These are phyloP conservation scores for Anaeramoeba flamelloides DNA, from an alignment of 78 protist genomes.

Conservation along the genomic window DNA sequence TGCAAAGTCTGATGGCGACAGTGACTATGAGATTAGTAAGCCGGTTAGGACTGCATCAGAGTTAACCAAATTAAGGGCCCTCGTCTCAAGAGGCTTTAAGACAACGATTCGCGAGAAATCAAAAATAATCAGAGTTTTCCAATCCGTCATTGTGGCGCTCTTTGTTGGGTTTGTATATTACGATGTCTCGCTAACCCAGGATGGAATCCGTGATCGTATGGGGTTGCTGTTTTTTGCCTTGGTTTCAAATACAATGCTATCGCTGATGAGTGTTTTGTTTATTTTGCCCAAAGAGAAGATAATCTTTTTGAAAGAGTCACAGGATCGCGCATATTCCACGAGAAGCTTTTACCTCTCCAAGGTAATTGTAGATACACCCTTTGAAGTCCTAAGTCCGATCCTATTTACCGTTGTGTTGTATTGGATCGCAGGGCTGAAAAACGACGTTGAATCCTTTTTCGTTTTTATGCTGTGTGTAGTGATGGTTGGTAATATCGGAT, in stretches of 20 bases:
- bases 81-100: too few species aligned
- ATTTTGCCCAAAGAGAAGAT: constrained; percentile 10
- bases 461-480: too few species aligned
- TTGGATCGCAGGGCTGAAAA: too few species aligned
- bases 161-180: constrained; percentile 20
- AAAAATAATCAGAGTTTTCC: constrained; percentile 12
- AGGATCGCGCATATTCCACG: constrained; percentile 7
- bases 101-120: too few species aligned
- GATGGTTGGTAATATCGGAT: too few species aligned
- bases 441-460: too few species aligned
- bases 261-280: neutral
- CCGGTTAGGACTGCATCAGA: too few species aligned
- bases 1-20: too few species aligned
- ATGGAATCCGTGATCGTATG: neutral
- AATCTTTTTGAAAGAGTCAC: constrained; percentile 15
- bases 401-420: constrained; percentile 10
- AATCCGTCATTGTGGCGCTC: constrained; percentile 14
- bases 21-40: too few species aligned
- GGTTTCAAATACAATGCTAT: neutral
- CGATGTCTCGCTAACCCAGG: constrained; percentile 4
- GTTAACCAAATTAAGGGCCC: too few species aligned
- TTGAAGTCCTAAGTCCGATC: constrained; percentile 3
- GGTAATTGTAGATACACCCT: constrained; percentile 10
- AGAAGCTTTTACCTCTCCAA: constrained; percentile 22
- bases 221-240: constrained; percentile 20